phyloP scores from a whole-genome alignment of 768 basidiomycete species.

The Serendipita sp. region DNA sequence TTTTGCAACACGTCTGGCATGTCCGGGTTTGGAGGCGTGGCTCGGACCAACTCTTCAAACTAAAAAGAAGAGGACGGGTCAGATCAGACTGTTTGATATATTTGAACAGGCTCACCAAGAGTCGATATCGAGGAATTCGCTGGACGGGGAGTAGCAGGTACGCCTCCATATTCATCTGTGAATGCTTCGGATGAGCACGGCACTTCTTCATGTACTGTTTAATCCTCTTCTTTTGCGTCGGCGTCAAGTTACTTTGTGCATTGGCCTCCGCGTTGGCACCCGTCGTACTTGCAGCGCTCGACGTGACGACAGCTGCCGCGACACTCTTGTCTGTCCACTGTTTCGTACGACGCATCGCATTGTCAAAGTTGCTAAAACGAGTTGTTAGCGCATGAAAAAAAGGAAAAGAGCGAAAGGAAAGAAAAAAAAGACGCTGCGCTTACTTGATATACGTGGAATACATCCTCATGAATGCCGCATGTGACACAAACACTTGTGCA shows the following conservation, averaged over 20 bases:
- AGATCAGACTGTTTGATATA: neutral
- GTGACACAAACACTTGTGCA: slow-evolving; percentile 77
- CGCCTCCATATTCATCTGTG: slow-evolving; percentile 84
- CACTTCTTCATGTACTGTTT: slow-evolving; percentile 81
- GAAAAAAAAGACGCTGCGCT: slow-evolving; percentile 16
- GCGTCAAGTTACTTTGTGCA: slow-evolving; percentile 28
- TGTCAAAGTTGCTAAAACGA: slow-evolving; percentile 71
- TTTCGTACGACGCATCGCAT: slow-evolving; percentile 72
- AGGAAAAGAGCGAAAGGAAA: slow-evolving; percentile 6
- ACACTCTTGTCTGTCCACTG: slow-evolving; percentile 51
- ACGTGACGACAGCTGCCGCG: slow-evolving; percentile 25
- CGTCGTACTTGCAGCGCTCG: slow-evolving; percentile 2
- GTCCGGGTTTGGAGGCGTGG: slow-evolving; percentile 66
- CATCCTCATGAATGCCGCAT: slow-evolving; percentile 97
- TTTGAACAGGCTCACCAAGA: slow-evolving; percentile 45
- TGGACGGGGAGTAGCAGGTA: slow-evolving; percentile 92
- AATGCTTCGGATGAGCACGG: slow-evolving; percentile 75
- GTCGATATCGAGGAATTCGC: slow-evolving; percentile 88
- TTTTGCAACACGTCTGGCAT: slow-evolving; percentile 66
- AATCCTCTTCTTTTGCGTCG: slow-evolving; percentile 76
- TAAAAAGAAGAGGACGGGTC: slow-evolving; percentile 16
- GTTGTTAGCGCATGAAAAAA: slow-evolving; percentile 8
- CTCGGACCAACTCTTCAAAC: slow-evolving; percentile 75
- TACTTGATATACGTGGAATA: slow-evolving; percentile 97
- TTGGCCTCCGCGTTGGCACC: slow-evolving; percentile 4